These are phyloP conservation scores for Lepidium africanum DNA, from an alignment of 345 rosid genomes.

Conservation along the genomic window DNA sequence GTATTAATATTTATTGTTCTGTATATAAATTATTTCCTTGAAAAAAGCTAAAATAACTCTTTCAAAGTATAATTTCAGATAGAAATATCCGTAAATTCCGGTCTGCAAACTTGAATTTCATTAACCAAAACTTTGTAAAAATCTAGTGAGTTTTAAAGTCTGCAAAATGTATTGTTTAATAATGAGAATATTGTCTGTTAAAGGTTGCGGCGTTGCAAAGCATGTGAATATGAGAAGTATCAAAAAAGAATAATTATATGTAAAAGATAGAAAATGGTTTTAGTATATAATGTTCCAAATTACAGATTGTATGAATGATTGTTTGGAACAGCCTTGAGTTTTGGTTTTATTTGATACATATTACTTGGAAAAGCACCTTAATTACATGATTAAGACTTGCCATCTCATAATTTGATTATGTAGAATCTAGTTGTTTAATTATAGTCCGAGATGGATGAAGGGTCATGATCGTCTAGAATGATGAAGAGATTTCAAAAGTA, in stretches of 20 bases:
- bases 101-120: too few relatives aligned
- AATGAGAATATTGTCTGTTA: too few relatives aligned
- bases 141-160: too few relatives aligned
- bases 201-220: conserved; percentile 22
- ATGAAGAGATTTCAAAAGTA: not conserved
- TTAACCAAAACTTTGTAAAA: too few relatives aligned
- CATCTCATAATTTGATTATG: not conserved
- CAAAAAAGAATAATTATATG: not conserved
- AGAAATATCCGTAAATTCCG: too few relatives aligned
- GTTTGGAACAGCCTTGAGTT: conserved; percentile 20
- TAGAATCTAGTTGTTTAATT: not conserved
- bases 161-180: too few relatives aligned
- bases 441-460: conserved; percentile 9
- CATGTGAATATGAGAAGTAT: conserved; percentile 12
- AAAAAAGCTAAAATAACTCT: too few relatives aligned
- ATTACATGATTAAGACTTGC: conserved; percentile 24
- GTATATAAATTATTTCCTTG: not conserved
- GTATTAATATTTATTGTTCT: not conserved
- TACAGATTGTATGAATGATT: conserved; percentile 14
- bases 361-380: not conserved
- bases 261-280: not conserved
- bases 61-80: too few relatives aligned
- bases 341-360: conserved; percentile 14
- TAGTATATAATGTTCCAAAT: conserved; percentile 6
- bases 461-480: conserved; percentile 16